These are phyloP conservation scores for Pyracantha coccinea DNA, from an alignment of 331 rosid genomes.

Conservation along the genomic window DNA sequence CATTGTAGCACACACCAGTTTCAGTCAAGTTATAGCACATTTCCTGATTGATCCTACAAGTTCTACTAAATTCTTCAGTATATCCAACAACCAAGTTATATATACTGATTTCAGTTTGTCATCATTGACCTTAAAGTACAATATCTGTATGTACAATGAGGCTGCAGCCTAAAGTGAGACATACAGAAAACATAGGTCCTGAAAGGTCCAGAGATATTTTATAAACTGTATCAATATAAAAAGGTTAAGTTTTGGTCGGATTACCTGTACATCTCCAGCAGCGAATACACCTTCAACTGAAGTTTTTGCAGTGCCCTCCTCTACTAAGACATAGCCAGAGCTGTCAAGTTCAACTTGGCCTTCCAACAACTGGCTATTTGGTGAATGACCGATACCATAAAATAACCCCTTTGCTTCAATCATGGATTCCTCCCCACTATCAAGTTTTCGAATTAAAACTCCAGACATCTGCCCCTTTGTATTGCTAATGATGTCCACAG, in stretches of 20 bases:
- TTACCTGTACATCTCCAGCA: constrained; percentile 99
- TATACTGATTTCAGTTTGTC: background rate
- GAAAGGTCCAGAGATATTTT: background rate
- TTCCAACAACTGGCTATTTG: constrained; percentile 69
- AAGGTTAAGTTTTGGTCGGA: background rate
- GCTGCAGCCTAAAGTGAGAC: background rate
- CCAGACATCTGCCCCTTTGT: constrained; percentile 86
- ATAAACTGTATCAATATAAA: background rate
- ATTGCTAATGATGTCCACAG: constrained; percentile 84
- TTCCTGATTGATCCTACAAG: background rate
- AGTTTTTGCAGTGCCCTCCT: constrained; percentile 77
- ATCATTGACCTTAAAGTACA: background rate
- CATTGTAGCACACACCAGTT: background rate
- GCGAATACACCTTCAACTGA: constrained; percentile 96
- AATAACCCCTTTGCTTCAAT: constrained; percentile 86
- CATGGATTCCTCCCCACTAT: constrained; percentile 65
- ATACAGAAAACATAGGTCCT: background rate
- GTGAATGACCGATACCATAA: constrained; percentile 93
- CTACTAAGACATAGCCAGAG: constrained; percentile 67
- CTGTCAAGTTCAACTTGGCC: constrained; percentile 84
- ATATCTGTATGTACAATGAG: background rate
- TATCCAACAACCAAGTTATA: background rate
- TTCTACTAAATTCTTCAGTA: background rate
- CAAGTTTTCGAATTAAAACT: constrained; percentile 53
- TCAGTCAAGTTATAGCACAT: background rate